Percentiles rank a stretch among this genome's conserved stretches.
Evolutionary conservation across 805 yeast species (phyloP).

Genomic region (Cyberlindnera amylophila): DNA sequence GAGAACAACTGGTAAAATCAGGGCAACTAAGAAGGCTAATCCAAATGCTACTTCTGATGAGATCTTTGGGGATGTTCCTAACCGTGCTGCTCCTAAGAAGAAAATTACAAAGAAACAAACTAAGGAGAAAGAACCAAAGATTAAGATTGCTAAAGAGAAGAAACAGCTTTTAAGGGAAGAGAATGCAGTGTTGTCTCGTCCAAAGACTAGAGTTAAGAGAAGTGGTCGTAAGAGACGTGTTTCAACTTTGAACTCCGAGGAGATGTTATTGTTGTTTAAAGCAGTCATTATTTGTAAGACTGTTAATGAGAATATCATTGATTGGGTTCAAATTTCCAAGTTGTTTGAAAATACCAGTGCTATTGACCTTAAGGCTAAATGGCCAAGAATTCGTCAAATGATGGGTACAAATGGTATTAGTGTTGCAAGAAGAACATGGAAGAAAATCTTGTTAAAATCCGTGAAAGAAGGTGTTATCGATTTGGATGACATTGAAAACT

Average conservation of each 20-base stretch:
- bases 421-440: constrained; percentile 58
- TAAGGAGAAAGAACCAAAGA: constrained; percentile 3
- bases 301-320: constrained; percentile 51
- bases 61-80: constrained; percentile 9
- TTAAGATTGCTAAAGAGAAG: neutral
- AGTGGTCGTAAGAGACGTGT: constrained; percentile 20
- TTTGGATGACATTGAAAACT: constrained; percentile 44
- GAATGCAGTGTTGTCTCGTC: neutral
- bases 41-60: constrained; percentile 11
- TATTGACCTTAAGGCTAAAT: constrained; percentile 51
- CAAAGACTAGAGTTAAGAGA: neutral
- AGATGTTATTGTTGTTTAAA: constrained; percentile 41
- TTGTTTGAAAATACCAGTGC: constrained; percentile 40
- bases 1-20: constrained; percentile 2
- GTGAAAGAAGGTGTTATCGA: constrained; percentile 53
- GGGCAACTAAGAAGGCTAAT: constrained; percentile 7
- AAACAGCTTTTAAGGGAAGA: neutral
- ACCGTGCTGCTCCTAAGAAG: constrained; percentile 9
- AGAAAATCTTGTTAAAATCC: constrained; percentile 53
- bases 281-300: constrained; percentile 67
- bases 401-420: constrained; percentile 59
- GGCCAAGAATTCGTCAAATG: constrained; percentile 64
- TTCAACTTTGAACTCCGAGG: constrained; percentile 17
- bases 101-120: constrained; percentile 3
- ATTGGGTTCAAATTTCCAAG: constrained; percentile 58